Conservation (phyloP, 768 basidiomycete species). For the Suillus ampliporus region DNA sequence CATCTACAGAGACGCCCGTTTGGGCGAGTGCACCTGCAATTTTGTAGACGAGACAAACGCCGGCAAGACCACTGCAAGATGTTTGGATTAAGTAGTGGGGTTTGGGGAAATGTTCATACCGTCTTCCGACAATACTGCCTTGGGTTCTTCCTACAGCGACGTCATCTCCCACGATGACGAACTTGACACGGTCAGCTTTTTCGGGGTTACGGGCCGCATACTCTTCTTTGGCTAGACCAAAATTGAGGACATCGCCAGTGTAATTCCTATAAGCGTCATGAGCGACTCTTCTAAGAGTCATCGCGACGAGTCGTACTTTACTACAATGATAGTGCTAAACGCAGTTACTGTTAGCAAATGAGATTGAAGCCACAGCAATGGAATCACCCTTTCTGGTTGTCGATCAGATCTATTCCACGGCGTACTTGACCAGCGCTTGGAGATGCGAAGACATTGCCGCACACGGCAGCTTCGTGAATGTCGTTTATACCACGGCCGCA, state of each 20-base stretch:
- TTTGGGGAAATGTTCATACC: slow-evolving; percentile 43
- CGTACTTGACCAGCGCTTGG: slow-evolving; percentile 87
- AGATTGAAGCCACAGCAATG: slow-evolving; percentile 7
- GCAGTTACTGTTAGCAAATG: slow-evolving; percentile 2
- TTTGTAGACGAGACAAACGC: slow-evolving; percentile 87
- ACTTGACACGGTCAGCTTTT: slow-evolving; percentile 68
- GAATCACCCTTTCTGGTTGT: slow-evolving; percentile 71
- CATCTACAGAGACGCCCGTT: slow-evolving; percentile 67
- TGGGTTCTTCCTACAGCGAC: slow-evolving; percentile 85
- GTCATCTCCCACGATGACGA: slow-evolving; percentile 89
- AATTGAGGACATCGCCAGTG: slow-evolving; percentile 90
- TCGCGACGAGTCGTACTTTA: slow-evolving; percentile 58
- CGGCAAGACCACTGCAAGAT: slow-evolving; percentile 71
- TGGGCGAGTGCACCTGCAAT: slow-evolving; percentile 84
- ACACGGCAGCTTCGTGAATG: slow-evolving; percentile 65
- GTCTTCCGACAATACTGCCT: slow-evolving; percentile 83
- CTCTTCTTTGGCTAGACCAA: slow-evolving; percentile 88
- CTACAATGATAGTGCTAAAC: slow-evolving; percentile 78
- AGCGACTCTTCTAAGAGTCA: background rate
- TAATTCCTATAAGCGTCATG: slow-evolving; percentile 63
- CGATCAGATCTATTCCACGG: slow-evolving; percentile 77
- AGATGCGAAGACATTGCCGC: slow-evolving; percentile 89
- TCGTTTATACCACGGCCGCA: slow-evolving; percentile 1
- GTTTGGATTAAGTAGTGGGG: background rate
- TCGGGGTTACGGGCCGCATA: slow-evolving; percentile 73